Conservation (phyloP, 192 early-diverging fungal genomes). For the Chytriomyces confervae region DNA sequence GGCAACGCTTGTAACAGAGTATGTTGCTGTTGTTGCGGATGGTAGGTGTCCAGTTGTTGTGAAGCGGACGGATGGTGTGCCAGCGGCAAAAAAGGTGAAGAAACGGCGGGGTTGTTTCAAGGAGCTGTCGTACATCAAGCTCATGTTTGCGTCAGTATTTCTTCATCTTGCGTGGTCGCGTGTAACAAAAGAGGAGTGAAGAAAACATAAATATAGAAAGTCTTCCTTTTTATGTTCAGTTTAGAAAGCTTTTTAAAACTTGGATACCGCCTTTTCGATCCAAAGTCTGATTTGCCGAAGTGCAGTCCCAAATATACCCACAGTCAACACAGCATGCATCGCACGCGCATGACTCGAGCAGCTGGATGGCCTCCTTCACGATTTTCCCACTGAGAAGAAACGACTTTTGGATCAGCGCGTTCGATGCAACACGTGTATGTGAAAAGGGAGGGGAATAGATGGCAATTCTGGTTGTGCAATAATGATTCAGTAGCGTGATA, state of each 20-base stretch:
- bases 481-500: not conserved
- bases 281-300: conserved; percentile 49
- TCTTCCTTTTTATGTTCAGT: no score
- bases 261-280: conserved; percentile 55
- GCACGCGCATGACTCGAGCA: conserved; percentile 54
- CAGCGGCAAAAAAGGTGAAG: no score
- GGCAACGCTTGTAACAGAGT: no score
- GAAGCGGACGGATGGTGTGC: no score
- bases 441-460: conserved; percentile 41
- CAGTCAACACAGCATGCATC: conserved; percentile 57
- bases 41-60: no score
- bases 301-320: conserved; percentile 53
- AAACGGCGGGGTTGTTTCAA: no score
- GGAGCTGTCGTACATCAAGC: no score
- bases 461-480: conserved; percentile 30
- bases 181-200: no score
- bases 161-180: no score
- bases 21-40: no score
- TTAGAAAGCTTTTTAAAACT: conserved; percentile 45
- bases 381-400: conserved; percentile 48
- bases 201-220: no score
- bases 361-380: conserved; percentile 37
- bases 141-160: no score
- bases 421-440: conserved; percentile 42
- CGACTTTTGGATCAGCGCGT: conserved; percentile 40